phyloP scores from a whole-genome alignment of 192 early-diverging fungal species.

The Coemansia sp. region DNA sequence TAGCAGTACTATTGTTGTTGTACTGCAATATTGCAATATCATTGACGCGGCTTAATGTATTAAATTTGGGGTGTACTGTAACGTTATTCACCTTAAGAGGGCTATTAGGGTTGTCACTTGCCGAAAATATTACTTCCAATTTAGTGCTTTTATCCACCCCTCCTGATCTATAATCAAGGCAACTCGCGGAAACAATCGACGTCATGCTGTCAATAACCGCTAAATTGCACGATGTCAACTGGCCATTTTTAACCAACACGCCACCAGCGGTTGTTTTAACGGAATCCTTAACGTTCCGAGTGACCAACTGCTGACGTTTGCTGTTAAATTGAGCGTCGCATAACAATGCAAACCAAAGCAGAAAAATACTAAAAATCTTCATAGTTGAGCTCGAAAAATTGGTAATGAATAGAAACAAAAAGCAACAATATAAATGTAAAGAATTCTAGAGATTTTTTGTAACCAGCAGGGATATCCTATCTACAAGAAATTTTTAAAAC shows the following conservation, averaged over 20 bases:
- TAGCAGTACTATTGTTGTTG: neutral
- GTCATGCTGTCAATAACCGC: constrained; percentile 7
- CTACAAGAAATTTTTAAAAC: too few species aligned
- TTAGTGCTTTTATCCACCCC: neutral
- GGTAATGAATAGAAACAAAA: too few species aligned
- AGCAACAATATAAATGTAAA: too few species aligned
- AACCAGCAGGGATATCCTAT: too few species aligned
- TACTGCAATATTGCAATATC: constrained; percentile 18
- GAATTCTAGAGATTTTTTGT: too few species aligned
- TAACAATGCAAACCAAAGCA: too few species aligned
- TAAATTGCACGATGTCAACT: constrained; percentile 11
- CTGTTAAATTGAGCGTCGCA: too few species aligned
- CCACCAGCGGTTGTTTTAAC: neutral
- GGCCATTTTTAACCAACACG: constrained; percentile 6
- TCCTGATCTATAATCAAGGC: constrained; percentile 6
- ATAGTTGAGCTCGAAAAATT: too few species aligned
- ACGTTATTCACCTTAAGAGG: neutral
- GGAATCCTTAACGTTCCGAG: neutral
- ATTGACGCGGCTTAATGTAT: constrained; percentile 4
- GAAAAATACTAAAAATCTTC: too few species aligned
- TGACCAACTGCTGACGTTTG: neutral
- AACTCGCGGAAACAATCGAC: constrained; percentile 15
- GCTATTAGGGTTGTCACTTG: neutral
- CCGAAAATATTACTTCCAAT: constrained; percentile 7
- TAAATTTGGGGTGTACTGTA: constrained; percentile 7